phyloP scores from a whole-genome alignment of 768 basidiomycete species.

The Suillus fuscotomentosus region DNA sequence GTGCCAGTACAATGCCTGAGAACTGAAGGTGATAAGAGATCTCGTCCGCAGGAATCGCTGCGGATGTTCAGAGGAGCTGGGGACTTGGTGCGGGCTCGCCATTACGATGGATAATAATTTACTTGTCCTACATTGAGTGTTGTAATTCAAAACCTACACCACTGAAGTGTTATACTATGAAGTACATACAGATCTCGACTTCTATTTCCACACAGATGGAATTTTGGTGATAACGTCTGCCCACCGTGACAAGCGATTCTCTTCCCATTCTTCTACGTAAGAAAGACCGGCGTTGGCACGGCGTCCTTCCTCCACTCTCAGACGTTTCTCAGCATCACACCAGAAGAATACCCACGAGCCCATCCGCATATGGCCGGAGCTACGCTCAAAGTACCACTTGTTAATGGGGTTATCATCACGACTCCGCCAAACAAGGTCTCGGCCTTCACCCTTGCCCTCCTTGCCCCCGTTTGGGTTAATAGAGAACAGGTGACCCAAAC shows the following conservation, averaged over 20 bases:
- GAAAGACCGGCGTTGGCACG: constrained; percentile 64
- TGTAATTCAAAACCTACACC: background rate
- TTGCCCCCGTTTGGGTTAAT: constrained; percentile 95
- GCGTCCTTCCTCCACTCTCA: constrained; percentile 67
- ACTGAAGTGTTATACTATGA: constrained; percentile 13
- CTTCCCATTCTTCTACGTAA: constrained; percentile 76
- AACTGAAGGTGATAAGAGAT: no score
- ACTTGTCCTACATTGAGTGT: constrained; percentile 12
- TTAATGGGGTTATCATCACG: constrained; percentile 94
- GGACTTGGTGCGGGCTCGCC: no score
- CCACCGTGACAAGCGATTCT: constrained; percentile 70
- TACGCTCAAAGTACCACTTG: constrained; percentile 99
- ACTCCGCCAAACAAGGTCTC: constrained; percentile 94
- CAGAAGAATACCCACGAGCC: constrained; percentile 94
- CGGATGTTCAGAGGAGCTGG: no score
- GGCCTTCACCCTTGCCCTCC: constrained; percentile 84
- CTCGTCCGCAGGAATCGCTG: no score
- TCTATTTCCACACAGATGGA: constrained; percentile 74
- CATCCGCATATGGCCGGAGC: constrained; percentile 84
- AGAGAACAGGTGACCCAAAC: constrained; percentile 89
- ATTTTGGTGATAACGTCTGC: constrained; percentile 63
- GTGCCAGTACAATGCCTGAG: no score
- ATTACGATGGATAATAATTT: background rate
- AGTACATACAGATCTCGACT: constrained; percentile 1
- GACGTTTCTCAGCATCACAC: constrained; percentile 93